These are phyloP conservation scores for Penicillium olsonii DNA, from an alignment of 2,329 filamentous ascomycete genomes.

Conservation along the genomic window DNA sequence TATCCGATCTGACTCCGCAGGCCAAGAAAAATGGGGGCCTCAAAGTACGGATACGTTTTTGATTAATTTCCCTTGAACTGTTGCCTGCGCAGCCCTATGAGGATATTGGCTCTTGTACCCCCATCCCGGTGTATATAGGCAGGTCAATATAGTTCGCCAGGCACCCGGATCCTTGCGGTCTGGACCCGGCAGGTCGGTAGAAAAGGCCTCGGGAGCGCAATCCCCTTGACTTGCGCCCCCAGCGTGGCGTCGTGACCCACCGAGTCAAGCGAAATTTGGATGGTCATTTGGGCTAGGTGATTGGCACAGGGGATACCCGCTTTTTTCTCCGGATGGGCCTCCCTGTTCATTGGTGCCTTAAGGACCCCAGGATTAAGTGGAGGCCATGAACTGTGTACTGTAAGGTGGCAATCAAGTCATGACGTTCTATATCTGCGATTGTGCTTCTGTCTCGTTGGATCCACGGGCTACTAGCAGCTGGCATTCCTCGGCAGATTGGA, in stretches of 20 bases:
- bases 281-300: slow-evolving; percentile 14
- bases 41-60: slow-evolving; percentile 1
- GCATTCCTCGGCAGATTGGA: background rate
- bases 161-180: background rate
- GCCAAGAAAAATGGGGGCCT: slow-evolving; percentile 13
- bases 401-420: slow-evolving; percentile 25
- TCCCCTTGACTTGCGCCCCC: slow-evolving; percentile 23
- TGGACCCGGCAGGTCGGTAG: background rate
- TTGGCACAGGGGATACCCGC: slow-evolving; percentile 20
- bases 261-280: slow-evolving; percentile 27
- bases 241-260: slow-evolving; percentile 27
- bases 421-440: slow-evolving; percentile 17
- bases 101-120: background rate
- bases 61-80: slow-evolving; percentile 13
- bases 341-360: slow-evolving; percentile 20
- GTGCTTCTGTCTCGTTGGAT: background rate
- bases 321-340: slow-evolving; percentile 27
- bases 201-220: slow-evolving; percentile 1
- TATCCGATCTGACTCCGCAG: slow-evolving; percentile 22
- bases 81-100: background rate
- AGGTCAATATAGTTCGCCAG: background rate
- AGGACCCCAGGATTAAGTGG: slow-evolving; percentile 23
- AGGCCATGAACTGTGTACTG: slow-evolving; percentile 7
- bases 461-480: background rate
- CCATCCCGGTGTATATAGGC: background rate